Base-by-base conservation (phyloP, 225 moss, liverwort and hornwort species). In the Bryum argenteum region DNA sequence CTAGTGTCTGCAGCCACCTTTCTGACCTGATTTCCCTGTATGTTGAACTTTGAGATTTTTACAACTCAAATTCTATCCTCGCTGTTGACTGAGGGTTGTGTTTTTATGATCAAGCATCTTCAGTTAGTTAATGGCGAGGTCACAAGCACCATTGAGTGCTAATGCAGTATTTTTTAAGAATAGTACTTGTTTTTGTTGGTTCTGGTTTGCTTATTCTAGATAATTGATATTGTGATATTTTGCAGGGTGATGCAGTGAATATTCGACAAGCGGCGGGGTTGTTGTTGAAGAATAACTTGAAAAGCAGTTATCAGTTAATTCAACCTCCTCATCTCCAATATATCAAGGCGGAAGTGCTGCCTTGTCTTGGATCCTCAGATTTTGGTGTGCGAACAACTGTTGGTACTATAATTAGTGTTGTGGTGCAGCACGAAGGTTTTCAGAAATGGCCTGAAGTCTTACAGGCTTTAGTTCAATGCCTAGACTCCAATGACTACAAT, bases 261-360 rank as follows among this genome's bases (percentile, higher is more conserved):
- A 93, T 93, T 60, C 89, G 96, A 69, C 96, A 96, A 89, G 96
- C 96, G 61, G 96, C 96, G 71, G 96, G 96, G 79, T 89, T 96
- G 91, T 80, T 96, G 74, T 76, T 96, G 84, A 96, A 96, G 90
- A 96, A 96, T 83, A 96, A 96, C 75, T 84, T 96, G 90, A 96
- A 92, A 81, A 82, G 84, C 74, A 88, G 70, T 78, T 96, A 91
- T 84, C 79, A 80, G 47, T 82, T 79, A 69, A 90, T 96, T 63
- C 87, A 90, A 73, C 89, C 91, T 73, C 51, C 76, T 56, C 93
- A 93, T 65, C 90, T 91, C 65, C 91, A 93, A 58, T 96, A 96
- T 69, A 91, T 96, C 68, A 96, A 96, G 77, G 85, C 89, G 55
- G 96, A 96, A 80, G 86, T 96, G 78, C 81, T 93, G 55, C 96